A percentile compares a stretch with the other conserved stretches of the same genome.
Conservation (phyloP, 2,329 filamentous ascomycete species). For the Phaeosphaeria sp. region DNA sequence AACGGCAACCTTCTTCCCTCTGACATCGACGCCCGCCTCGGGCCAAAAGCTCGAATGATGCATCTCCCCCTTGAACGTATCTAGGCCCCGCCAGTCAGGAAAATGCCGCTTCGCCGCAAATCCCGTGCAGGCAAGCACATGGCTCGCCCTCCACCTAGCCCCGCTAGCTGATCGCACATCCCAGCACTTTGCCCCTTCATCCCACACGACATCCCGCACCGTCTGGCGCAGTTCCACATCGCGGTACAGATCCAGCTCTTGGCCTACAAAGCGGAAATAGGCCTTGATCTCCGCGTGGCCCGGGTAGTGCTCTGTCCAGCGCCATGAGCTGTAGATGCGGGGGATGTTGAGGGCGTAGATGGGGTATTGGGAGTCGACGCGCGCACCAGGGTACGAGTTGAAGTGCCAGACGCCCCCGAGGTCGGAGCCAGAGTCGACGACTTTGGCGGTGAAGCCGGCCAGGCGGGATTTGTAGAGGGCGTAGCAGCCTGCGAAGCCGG, state of each 20-base stretch:
- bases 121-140: slow-evolving; percentile 58
- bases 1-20: slow-evolving; percentile 62
- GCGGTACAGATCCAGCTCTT: slow-evolving; percentile 59
- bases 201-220: slow-evolving; percentile 52
- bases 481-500: slow-evolving; percentile 45
- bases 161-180: slow-evolving; percentile 18
- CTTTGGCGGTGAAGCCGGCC: slow-evolving; percentile 23
- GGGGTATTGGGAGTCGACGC: slow-evolving; percentile 51
- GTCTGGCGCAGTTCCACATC: slow-evolving; percentile 39
- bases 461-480: slow-evolving; percentile 41
- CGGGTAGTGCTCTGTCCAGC: slow-evolving; percentile 59
- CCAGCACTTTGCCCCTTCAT: slow-evolving; percentile 22
- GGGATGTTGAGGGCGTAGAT: slow-evolving; percentile 51
- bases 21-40: slow-evolving; percentile 58
- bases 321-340: slow-evolving; percentile 56
- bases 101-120: slow-evolving; percentile 64
- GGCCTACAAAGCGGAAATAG: slow-evolving; percentile 65
- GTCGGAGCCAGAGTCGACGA: slow-evolving; percentile 41
- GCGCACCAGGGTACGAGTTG: slow-evolving; percentile 41
- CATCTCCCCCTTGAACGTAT: slow-evolving; percentile 62
- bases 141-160: slow-evolving; percentile 58
- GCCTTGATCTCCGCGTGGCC: slow-evolving; percentile 55
- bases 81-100: slow-evolving; percentile 62
- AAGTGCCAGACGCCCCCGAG: slow-evolving; percentile 46
- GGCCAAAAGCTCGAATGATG: slow-evolving; percentile 66